Evolutionary conservation across 108 stramenopile species (phyloP).

Genomic region (Cyclotella sp.): DNA sequence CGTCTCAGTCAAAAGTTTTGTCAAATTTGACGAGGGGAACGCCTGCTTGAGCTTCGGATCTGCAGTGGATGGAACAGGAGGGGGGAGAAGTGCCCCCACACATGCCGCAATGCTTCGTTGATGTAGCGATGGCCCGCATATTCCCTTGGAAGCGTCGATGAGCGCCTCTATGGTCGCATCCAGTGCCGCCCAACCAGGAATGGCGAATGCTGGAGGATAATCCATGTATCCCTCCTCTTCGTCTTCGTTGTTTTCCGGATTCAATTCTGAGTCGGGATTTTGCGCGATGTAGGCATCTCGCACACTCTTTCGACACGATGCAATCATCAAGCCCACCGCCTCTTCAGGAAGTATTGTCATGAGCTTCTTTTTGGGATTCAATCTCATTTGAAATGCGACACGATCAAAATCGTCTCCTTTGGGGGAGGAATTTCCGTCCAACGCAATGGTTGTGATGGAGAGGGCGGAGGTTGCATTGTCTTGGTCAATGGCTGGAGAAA

Average conservation of each 20-base stretch:
- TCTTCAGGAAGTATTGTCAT: conserved; percentile 84
- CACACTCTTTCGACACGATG: conserved; percentile 64
- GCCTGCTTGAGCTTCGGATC: conserved; percentile 37
- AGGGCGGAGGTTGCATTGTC: conserved; percentile 41
- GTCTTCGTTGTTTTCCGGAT: conserved; percentile 12
- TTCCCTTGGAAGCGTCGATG: conserved; percentile 57
- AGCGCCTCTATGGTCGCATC: conserved; percentile 72
- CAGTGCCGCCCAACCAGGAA: conserved; percentile 73
- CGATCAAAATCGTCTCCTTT: conserved; percentile 84
- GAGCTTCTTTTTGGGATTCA: conserved; percentile 73
- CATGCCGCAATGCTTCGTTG: conserved; percentile 74
- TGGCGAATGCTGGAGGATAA: conserved; percentile 74
- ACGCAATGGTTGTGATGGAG: conserved; percentile 65
- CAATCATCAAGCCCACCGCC: conserved; percentile 60
- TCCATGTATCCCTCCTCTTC: conserved; percentile 57
- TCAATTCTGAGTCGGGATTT: conserved; percentile 13
- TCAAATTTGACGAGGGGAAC: conserved; percentile 52
- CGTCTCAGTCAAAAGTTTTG: conserved; percentile 22
- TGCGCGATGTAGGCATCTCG: conserved; percentile 38
- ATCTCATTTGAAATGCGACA: conserved; percentile 70
- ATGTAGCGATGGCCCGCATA: conserved; percentile 61
- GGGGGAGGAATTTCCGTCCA: conserved; percentile 63
- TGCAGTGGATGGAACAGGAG: conserved; percentile 20
- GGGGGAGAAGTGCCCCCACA: conserved; percentile 63
- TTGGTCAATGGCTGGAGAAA: conserved; percentile 40